Base-by-base conservation (phyloP, 2,329 filamentous ascomycete genomes). In the Acephala macrosclerotiorum region DNA sequence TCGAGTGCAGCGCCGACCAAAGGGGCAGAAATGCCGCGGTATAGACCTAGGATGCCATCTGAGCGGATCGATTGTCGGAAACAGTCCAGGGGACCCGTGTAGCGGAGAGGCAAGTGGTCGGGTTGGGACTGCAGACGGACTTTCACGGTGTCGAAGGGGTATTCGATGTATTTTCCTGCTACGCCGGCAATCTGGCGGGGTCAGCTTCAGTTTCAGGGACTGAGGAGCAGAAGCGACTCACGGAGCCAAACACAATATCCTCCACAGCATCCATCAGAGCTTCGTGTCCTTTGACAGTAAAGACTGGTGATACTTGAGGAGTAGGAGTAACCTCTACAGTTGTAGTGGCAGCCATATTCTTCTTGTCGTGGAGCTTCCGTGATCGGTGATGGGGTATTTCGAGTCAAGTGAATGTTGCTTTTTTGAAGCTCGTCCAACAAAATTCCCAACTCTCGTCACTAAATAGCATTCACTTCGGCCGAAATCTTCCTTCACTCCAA, bases 61-160 rank as follows among this genome's bases (percentile, higher is more conserved):
- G 87, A 84, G 69, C 85, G 87, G 71, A 97, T 83, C 9, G 93
- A 94, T 81, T 98, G 91, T 73, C 89, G 87, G 80, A 99, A 97
- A 81, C 96, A 98, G 80, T 99, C 96, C 69, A 97, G 75, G 0
- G 96, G 95, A 0, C 96, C 96, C 6, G 82, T 88, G 79, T 97
- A 98, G 66, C 87, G 89, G 22, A 94, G 86, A 18, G 93, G 94
- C 2, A 93, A 84, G 73, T 91, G 88, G 78, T 95, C 91, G 38
- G 94, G 92, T 78, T 98, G 95, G n/a, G 95, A 96, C 78, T 99
- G 96, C 12, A 99, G 87, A 47, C 96, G 92, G 66, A 99, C 96
- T 81, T 99, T 99, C 78, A 99, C 90, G 0, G 96, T 99, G 80
- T 99, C 96, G 80, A 99, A 99, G 26, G 96, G 96, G 78, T 97